These are phyloP conservation scores for Azolla pinnata DNA, from an alignment of 75 land plant species.

Conservation along the genomic window DNA sequence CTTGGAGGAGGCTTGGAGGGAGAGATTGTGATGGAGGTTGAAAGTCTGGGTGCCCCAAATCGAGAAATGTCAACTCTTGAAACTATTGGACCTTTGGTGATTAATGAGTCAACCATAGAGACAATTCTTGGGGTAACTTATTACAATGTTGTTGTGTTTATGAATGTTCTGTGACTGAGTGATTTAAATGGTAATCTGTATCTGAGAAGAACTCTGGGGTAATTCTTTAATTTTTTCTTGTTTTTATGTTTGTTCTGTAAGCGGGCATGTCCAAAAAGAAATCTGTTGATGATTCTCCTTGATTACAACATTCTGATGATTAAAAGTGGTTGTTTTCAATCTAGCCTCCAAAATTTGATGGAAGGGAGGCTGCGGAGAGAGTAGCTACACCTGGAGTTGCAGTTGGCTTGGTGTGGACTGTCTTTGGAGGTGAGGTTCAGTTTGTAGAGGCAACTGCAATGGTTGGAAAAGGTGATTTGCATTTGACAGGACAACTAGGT, in stretches of 20 bases:
- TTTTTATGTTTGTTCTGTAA: no score
- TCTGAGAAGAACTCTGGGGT: no score
- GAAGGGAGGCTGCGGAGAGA: conserved; percentile 77
- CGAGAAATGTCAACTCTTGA: conserved; percentile 54
- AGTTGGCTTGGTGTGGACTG: conserved; percentile 93
- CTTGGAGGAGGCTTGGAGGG: conserved; percentile 68
- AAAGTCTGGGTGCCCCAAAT: conserved; percentile 55
- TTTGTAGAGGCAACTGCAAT: conserved; percentile 89
- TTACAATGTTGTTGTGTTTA: background rate
- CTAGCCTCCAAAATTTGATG: conserved; percentile 98
- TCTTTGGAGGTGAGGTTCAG: conserved; percentile 90
- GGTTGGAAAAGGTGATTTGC: conserved; percentile 88
- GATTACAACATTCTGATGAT: no score
- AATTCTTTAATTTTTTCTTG: no score
- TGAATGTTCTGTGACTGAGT: no score
- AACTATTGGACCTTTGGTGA: conserved; percentile 40
- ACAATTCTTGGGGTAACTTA: conserved; percentile 73
- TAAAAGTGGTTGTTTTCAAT: conserved; percentile 9
- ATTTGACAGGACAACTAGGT: conserved; percentile 96
- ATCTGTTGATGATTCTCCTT: no score
- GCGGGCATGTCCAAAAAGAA: no score
- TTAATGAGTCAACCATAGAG: conserved; percentile 83
- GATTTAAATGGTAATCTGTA: no score
- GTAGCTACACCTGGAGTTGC: conserved; percentile 82
- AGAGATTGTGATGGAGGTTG: conserved; percentile 89